Conservation (phyloP, 225 moss, liverwort and hornwort species). For the Lunularia cruciata region DNA sequence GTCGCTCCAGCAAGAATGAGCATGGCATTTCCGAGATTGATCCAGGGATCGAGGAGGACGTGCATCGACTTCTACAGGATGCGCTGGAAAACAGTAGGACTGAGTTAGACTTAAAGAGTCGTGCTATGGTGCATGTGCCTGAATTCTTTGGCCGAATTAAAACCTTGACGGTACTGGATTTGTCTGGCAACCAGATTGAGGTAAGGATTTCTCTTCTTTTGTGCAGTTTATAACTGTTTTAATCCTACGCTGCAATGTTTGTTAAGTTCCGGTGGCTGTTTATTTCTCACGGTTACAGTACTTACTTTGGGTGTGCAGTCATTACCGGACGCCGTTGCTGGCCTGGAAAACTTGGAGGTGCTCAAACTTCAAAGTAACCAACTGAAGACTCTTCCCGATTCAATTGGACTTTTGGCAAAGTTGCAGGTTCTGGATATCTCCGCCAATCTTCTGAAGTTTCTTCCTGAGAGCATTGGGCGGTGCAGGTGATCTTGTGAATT, state of each 20-base stretch:
- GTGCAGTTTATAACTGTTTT: background rate
- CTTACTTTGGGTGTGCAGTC: slow-evolving; percentile 37
- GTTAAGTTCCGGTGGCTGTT: background rate
- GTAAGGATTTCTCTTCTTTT: slow-evolving; percentile 31
- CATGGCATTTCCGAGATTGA: background rate
- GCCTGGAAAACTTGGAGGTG: slow-evolving; percentile 47
- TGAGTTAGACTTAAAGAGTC: slow-evolving; percentile 54
- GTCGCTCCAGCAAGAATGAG: background rate
- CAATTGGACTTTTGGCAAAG: slow-evolving; percentile 56
- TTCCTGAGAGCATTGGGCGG: slow-evolving; percentile 72
- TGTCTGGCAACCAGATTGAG: slow-evolving; percentile 72
- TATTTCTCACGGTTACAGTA: background rate
- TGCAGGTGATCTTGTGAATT: slow-evolving; percentile 56
- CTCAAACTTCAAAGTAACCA: slow-evolving; percentile 46
- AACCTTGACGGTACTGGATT: slow-evolving; percentile 56
- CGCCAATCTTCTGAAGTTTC: slow-evolving; percentile 54
- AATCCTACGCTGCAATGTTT: background rate
- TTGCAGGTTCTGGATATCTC: slow-evolving; percentile 63
- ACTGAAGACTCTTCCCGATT: slow-evolving; percentile 48
- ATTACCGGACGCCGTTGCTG: slow-evolving; percentile 57
- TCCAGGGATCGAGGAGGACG: slow-evolving; percentile 32
- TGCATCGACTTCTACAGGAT: slow-evolving; percentile 44
- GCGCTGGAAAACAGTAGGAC: slow-evolving; percentile 40
- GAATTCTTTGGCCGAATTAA: slow-evolving; percentile 51
- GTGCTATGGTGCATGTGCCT: slow-evolving; percentile 53